These are phyloP conservation scores for Saccharomyces hybrid DNA, from an alignment of 1,139 yeast species.

Conservation along the genomic window DNA sequence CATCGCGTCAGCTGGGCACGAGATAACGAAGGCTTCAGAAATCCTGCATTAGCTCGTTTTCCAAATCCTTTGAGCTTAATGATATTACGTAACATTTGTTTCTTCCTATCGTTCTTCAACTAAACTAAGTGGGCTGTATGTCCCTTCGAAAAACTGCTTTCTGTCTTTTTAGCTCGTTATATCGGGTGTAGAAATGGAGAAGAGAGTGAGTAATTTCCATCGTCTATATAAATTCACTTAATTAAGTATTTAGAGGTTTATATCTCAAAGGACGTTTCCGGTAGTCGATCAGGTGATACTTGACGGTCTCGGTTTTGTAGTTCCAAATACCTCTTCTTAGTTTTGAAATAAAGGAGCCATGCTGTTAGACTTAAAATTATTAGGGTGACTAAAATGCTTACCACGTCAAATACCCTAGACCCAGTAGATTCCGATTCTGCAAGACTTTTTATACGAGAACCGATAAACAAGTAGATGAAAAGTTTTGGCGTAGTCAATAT, in stretches of 20 bases:
- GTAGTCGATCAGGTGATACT: not conserved
- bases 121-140: not conserved
- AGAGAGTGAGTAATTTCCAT: not conserved
- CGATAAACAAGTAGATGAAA: conserved; percentile 70
- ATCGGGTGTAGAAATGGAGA: not conserved
- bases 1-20: not conserved
- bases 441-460: conserved; percentile 63
- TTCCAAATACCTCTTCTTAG: conserved; percentile 31
- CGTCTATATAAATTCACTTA: not conserved
- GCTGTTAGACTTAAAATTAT: conserved; percentile 56
- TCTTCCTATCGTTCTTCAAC: not conserved
- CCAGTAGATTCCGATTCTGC: conserved; percentile 52
- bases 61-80: not conserved
- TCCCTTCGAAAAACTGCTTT: not conserved
- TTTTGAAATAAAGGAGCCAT: conserved; percentile 60
- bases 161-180: not conserved
- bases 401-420: conserved; percentile 51
- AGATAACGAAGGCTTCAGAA: not conserved
- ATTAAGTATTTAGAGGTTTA: not conserved
- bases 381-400: conserved; percentile 55
- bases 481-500: conserved; percentile 74
- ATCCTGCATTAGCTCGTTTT: not conserved
- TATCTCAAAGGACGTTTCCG: not conserved
- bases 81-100: not conserved
- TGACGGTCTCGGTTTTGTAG: conserved; percentile 17